These are phyloP conservation scores for Castanea crenata DNA, from an alignment of 306 rosid genomes.

Conservation along the genomic window DNA sequence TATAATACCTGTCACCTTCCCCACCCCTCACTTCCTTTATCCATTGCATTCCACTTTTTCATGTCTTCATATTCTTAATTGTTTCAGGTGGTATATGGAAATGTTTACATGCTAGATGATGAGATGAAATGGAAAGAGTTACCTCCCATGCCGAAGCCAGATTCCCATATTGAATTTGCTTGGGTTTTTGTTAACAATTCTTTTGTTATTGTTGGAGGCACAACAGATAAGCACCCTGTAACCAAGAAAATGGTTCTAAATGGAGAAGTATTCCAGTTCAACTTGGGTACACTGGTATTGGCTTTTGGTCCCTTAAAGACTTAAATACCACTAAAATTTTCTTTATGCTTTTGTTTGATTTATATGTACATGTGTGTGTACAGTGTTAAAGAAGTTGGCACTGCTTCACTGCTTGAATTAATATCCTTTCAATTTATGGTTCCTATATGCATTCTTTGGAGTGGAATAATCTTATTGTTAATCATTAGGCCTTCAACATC, in stretches of 20 bases:
- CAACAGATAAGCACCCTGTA: constrained; percentile 88
- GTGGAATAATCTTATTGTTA: neutral
- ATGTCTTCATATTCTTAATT: constrained; percentile 6
- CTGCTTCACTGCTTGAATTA: neutral
- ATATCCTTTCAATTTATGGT: neutral
- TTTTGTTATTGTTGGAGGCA: constrained; percentile 73
- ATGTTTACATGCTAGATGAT: constrained; percentile 83
- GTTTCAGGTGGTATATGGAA: constrained; percentile 72
- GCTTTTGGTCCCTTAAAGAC: constrained; percentile 3
- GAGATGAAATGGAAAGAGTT: constrained; percentile 86
- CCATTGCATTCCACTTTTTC: neutral
- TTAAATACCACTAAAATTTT: neutral
- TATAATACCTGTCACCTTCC: neutral
- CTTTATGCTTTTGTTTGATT: constrained; percentile 8
- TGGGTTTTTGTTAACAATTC: constrained; percentile 82
- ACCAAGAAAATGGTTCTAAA: constrained; percentile 86
- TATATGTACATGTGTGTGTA: neutral
- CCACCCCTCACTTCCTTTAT: neutral
- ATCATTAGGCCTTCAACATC: neutral
- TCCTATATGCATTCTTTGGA: neutral
- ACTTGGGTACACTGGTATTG: constrained; percentile 66
- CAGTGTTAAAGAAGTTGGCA: neutral
- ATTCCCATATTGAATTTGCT: constrained; percentile 91
- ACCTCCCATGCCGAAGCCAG: constrained; percentile 79
- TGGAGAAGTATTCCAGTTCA: constrained; percentile 82